Percentiles rank a stretch among this genome's conserved stretches.
These are phyloP conservation scores for Fusarium humuli DNA, from an alignment of 2,329 filamentous ascomycete genomes.

Conservation along the genomic window DNA sequence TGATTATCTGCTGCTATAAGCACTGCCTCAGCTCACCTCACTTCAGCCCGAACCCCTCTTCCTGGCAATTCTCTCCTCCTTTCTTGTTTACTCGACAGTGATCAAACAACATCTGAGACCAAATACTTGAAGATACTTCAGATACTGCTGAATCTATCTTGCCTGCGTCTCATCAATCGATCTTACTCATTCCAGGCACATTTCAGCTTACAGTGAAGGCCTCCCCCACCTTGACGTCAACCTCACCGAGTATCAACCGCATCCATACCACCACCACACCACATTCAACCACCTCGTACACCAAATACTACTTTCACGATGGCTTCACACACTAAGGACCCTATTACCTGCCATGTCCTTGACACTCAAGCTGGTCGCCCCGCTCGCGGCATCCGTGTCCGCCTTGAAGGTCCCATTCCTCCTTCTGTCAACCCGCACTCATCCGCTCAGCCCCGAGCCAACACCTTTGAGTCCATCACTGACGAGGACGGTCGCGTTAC, in stretches of 20 bases:
- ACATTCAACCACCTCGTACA: slow-evolving; percentile 7
- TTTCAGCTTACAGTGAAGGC: not conserved
- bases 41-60: slow-evolving; percentile 13
- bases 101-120: not conserved
- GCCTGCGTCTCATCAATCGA: slow-evolving; percentile 1
- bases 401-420: slow-evolving; percentile 63
- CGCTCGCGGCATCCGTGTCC: slow-evolving; percentile 73
- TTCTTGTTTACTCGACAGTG: not conserved
- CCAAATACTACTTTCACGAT: slow-evolving; percentile 28
- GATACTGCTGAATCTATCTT: not conserved
- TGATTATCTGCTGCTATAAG: slow-evolving; percentile 19
- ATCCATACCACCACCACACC: slow-evolving; percentile 21
- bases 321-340: slow-evolving; percentile 60
- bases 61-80: not conserved
- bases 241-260: slow-evolving; percentile 8
- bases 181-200: not conserved
- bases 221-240: slow-evolving; percentile 35
- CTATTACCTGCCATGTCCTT: slow-evolving; percentile 88
- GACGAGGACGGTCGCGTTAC: slow-evolving; percentile 81
- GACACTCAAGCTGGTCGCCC: slow-evolving; percentile 82
- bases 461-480: slow-evolving; percentile 73
- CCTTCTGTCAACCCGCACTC: slow-evolving; percentile 45
- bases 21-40: slow-evolving; percentile 20
- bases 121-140: not conserved
- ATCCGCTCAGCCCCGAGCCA: slow-evolving; percentile 48